Percentiles rank a stretch among this genome's conserved stretches.
These are phyloP conservation scores for Gleditsia sinensis DNA, from an alignment of 306 rosid species.

Conservation along the genomic window DNA sequence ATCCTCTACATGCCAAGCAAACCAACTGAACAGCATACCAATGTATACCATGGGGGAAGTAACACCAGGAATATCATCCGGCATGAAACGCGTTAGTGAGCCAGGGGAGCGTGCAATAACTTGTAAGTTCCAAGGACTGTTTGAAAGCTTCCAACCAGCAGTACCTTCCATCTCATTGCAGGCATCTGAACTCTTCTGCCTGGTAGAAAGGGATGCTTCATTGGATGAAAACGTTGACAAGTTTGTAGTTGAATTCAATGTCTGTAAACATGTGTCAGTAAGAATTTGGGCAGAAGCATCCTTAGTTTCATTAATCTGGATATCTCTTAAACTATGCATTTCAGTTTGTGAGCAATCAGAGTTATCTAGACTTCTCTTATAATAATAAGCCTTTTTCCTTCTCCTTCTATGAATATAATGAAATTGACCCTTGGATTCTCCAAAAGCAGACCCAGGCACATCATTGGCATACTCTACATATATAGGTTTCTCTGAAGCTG, in stretches of 20 bases:
- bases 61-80: conserved; percentile 97
- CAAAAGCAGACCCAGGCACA: conserved; percentile 97
- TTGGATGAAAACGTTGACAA: conserved; percentile 39
- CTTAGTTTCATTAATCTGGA: conserved; percentile 33
- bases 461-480: conserved; percentile 96
- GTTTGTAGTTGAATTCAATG: conserved; percentile 41
- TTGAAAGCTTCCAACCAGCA: conserved; percentile 99
- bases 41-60: conserved; percentile 99
- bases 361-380: conserved; percentile 58
- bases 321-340: conserved; percentile 29
- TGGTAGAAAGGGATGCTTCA: conserved; percentile 51
- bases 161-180: conserved; percentile 74
- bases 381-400: conserved; percentile 78
- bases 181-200: conserved; percentile 55
- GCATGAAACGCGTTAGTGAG: conserved; percentile 98
- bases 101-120: conserved; percentile 95
- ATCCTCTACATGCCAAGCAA: conserved; percentile 99
- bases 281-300: conserved; percentile 38
- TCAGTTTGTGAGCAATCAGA: conserved; percentile 51
- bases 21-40: conserved; percentile 99
- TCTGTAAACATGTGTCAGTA: conserved; percentile 40
- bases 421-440: conserved; percentile 75
- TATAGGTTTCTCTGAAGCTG: conserved; percentile 87
- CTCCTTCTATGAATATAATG: conserved; percentile 60
- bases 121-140: conserved; percentile 98